Base-by-base conservation (phyloP, 805 yeast species). In the Ogataea naganishii region DNA sequence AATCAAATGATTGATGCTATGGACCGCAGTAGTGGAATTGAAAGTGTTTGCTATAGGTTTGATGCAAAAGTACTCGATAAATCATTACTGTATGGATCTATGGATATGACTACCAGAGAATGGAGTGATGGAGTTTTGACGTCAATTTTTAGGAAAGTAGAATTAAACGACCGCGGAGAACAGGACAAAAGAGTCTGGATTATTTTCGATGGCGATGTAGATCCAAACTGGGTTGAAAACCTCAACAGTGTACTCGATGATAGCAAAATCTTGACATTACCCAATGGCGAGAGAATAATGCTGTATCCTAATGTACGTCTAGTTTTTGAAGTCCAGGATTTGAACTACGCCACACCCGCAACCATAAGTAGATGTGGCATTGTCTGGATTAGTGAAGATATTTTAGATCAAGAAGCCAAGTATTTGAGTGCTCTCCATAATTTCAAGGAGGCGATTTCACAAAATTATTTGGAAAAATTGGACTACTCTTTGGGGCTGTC, bases 311-410 rank as follows among this genome's bases (percentile, higher is more conserved):
- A 79, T 39, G 65, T 84, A 4, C 64, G 71, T 14, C 47, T 89
- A 9, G 41, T 86, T 0, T 86, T 89, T 56, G 97, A 89, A 47
- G 84, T 82, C 4, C 80, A 79, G 27, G 62, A 53, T 26, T 52
- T 89, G 30, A 49, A 56, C 3, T 60, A 69, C 40, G 81, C 95
- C 0, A 89, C 97, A 0, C 84, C 84, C 1, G 97, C 97, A 1
- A 89, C 97, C 0, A 69, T 89, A 15, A 83, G 92, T 52, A 69
- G 97, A 49, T 88, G 96, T 62, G 95, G 95, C 4, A 75, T 89
- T 69, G 60, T 88, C 1, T 81, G 86, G 78, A 56, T 83, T 40
- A 76, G 74, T n/a, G 42, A 46, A 2, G 11, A 8, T 9, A 6
- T 29, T 9, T n/a, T 29, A 3, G 10, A 7, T 4, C n/a, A 20